These are phyloP conservation scores for Rickenella mellea DNA, from an alignment of 768 basidiomycete genomes.

Conservation along the genomic window DNA sequence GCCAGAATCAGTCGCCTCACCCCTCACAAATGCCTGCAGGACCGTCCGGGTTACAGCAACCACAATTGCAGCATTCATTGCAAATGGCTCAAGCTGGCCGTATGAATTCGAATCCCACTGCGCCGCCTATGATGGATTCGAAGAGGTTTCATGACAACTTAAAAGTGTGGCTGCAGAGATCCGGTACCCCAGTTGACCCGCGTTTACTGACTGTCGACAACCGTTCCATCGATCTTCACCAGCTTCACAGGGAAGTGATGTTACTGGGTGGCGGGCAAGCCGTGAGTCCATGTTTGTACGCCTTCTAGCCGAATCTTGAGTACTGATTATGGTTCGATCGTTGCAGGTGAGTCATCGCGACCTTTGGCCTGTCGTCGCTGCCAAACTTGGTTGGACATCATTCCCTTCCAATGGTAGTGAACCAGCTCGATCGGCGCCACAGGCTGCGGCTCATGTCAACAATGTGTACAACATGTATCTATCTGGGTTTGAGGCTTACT, in stretches of 20 bases:
- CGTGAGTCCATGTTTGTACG: conserved; percentile 24
- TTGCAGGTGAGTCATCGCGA: conserved; percentile 45
- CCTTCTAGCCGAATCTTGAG: not conserved
- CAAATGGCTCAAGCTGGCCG: conserved; percentile 2
- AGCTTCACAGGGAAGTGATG: conserved; percentile 50
- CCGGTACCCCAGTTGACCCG: conserved; percentile 28
- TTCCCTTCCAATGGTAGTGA: conserved; percentile 54
- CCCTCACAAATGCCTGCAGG: conserved; percentile 2
- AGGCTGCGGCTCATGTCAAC: conserved; percentile 47
- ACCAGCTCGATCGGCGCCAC: conserved; percentile 54
- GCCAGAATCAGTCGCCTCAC: not conserved
- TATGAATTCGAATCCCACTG: conserved; percentile 1
- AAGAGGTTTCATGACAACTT: conserved; percentile 42
- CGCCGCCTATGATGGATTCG: conserved; percentile 39
- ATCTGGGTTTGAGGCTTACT: conserved; percentile 36
- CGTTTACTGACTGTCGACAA: conserved; percentile 40
- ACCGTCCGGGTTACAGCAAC: conserved; percentile 15
- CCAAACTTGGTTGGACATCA: conserved; percentile 53
- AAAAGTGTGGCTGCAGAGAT: conserved; percentile 35
- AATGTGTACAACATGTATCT: conserved; percentile 56
- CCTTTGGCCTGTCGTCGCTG: conserved; percentile 57
- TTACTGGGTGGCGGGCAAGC: conserved; percentile 41
- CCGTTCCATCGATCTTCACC: conserved; percentile 48
- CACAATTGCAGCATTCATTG: conserved; percentile 12
- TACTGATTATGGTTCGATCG: conserved; percentile 7